A percentile compares a stretch with the other conserved stretches of the same genome.
Conservation (phyloP, 2,329 filamentous ascomycete species). For the Colletotrichum sp. region DNA sequence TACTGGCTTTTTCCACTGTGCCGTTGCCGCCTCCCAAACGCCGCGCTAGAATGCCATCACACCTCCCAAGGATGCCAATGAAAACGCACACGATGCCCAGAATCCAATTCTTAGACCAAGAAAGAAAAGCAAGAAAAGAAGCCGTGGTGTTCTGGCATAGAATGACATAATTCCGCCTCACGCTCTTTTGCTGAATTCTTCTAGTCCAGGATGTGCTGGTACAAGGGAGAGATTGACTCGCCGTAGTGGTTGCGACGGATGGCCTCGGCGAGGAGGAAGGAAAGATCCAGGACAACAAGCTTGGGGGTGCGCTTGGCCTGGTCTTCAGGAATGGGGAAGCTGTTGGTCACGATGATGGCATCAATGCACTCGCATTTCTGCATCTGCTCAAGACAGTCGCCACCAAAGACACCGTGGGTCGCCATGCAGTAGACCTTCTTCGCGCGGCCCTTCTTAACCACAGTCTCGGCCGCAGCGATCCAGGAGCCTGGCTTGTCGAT, state of each 20-base stretch:
- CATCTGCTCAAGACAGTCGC: constrained; percentile 87
- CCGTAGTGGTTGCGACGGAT: constrained; percentile 97
- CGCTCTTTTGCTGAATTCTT: background rate
- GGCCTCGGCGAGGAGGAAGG: constrained; percentile 85
- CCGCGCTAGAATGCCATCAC: constrained; percentile 36
- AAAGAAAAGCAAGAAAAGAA: constrained; percentile 4
- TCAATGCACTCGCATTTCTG: constrained; percentile 94
- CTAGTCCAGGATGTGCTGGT: constrained; percentile 68
- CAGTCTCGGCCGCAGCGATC: constrained; percentile 96
- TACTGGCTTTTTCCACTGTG: constrained; percentile 15
- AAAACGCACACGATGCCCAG: background rate
- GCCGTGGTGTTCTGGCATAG: constrained; percentile 15
- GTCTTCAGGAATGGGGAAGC: constrained; percentile 86
- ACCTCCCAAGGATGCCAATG: constrained; percentile 8
- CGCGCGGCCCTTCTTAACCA: constrained; percentile 89
- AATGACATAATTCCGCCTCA: constrained; percentile 26
- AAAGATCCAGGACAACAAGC: constrained; percentile 87
- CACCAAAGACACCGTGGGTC: constrained; percentile 93
- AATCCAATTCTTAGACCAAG: background rate
- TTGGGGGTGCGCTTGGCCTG: constrained; percentile 77
- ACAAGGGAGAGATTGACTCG: constrained; percentile 76
- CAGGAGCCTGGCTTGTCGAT: constrained; percentile 97
- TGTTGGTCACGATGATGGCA: constrained; percentile 94
- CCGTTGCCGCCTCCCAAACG: constrained; percentile 24
- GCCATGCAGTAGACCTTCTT: constrained; percentile 98